Evolutionary conservation across 2,329 filamentous ascomycete species (phyloP).

Genomic region (Claviceps digitariae): DNA sequence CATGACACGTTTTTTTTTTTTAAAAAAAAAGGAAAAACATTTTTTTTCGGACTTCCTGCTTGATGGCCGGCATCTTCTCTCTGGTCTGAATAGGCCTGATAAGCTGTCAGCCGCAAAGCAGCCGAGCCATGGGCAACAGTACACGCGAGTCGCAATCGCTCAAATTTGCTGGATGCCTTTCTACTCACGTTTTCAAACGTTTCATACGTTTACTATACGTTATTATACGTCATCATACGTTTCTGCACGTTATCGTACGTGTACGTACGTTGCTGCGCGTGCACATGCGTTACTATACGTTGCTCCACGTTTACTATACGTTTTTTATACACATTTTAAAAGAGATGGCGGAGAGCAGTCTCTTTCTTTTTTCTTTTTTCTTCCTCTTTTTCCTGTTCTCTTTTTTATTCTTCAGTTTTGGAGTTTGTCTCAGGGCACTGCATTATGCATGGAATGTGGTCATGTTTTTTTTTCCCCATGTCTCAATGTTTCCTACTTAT

Average conservation of each 20-base stretch:
- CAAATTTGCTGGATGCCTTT: background rate
- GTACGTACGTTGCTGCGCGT: too few species aligned
- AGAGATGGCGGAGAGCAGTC: background rate
- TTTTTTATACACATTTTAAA: background rate
- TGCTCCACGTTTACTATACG: too few species aligned
- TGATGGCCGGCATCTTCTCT: background rate
- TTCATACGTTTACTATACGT: background rate
- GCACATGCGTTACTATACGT: too few species aligned
- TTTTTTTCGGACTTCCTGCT: background rate
- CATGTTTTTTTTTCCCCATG: background rate
- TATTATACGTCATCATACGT: too few species aligned
- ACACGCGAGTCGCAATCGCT: background rate
- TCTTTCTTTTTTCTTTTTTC: background rate
- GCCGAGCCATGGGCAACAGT: background rate
- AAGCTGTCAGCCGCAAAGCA: background rate
- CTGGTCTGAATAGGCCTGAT: background rate
- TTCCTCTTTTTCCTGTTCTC: background rate
- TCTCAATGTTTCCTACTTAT: background rate
- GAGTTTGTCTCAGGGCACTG: background rate
- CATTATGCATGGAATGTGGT: background rate
- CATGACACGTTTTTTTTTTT: conserved; percentile 4
- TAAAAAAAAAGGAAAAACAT: background rate
- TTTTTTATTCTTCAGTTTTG: background rate
- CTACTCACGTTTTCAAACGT: too few species aligned
- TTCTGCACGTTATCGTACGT: too few species aligned